A percentile compares a stretch with the other conserved stretches of the same genome.
phyloP scores from a whole-genome alignment of 306 rosid species.

The Lablab purpureus region DNA sequence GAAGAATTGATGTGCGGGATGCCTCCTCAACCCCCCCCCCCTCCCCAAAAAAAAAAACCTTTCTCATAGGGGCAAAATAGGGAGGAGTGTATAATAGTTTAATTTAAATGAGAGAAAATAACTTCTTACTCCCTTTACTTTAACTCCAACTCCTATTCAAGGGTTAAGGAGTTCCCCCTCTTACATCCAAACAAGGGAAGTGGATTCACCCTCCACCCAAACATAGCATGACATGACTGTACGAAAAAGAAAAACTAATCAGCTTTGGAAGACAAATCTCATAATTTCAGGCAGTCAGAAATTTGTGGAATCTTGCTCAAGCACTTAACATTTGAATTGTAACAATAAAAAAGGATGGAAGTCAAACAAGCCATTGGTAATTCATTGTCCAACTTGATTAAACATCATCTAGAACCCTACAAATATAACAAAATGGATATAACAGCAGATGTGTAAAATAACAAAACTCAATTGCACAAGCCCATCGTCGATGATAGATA shows the following conservation, averaged over 20 bases:
- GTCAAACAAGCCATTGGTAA: constrained; percentile 47
- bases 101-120: not conserved
- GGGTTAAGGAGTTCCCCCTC: constrained; percentile 5
- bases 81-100: not conserved
- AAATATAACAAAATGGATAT: constrained; percentile 64
- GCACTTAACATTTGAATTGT: constrained; percentile 35
- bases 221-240: constrained; percentile 18
- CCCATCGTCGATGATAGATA: constrained; percentile 35
- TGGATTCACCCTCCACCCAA: constrained; percentile 32
- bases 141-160: constrained; percentile 22
- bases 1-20: not conserved
- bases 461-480: constrained; percentile 51
- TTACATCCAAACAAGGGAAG: constrained; percentile 25
- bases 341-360: constrained; percentile 12
- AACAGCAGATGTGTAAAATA: constrained; percentile 44
- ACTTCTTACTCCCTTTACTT: not conserved
- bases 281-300: constrained; percentile 37
- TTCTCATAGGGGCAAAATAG: not conserved
- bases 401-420: constrained; percentile 58
- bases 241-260: constrained; percentile 1
- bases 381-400: constrained; percentile 52
- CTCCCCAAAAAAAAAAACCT: not conserved
- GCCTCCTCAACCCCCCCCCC: not conserved
- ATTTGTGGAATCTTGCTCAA: constrained; percentile 29
- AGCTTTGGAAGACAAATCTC: constrained; percentile 22